Evolutionary conservation across 768 basidiomycete genomes (phyloP), one percentile per base, ranked within the genome.

Genomic region (Dioszegia crocea): DNA sequence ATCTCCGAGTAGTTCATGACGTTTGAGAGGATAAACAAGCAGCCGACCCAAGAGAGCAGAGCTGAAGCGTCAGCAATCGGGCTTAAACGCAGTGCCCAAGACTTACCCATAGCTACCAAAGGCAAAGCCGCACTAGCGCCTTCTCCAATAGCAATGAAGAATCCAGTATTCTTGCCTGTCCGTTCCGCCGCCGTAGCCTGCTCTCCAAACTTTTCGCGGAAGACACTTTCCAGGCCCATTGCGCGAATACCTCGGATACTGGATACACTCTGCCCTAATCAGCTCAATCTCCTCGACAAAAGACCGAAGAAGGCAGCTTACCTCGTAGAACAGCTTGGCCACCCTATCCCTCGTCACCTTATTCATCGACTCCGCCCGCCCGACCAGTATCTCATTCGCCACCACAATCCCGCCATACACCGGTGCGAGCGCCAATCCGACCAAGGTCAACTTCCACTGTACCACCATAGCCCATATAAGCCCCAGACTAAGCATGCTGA

Each of bases 361-460:
- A 78, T 92, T 96, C 63, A 83, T 73, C 21, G 84, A 68, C 79
- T 96, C 91, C 65, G 84, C 86, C 51, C 82, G 81, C 2, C 84
- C 84, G 0, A 88, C 83, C 47, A 91, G 74, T n/a, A 80, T 78
- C 1, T 87, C 84, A 78, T 93, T 91, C 16, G 86, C 65, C 4
- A 85, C 82, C 83, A 91, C 89, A 10, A 83, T 81, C 10, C 83
- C 76, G 2, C 84, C 86, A 68, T 96, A 94, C 11, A 93, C 82
- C 0, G 92, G 93, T 0, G 84, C 89, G 44, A 97, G 83, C 1
- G 87, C 91, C 27, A 97, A 77, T 0, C 92, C 93, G 2, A 88
- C 89, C 17, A 98, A 82, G 0, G 91, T 94, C 65, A 98, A 80
- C 78, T 96, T 86, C 96, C 94, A 99, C 0, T 91, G 90, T 29